Evolutionary conservation across 2,329 filamentous ascomycete genomes (phyloP).

Genomic region (Diaporthe vexans): DNA sequence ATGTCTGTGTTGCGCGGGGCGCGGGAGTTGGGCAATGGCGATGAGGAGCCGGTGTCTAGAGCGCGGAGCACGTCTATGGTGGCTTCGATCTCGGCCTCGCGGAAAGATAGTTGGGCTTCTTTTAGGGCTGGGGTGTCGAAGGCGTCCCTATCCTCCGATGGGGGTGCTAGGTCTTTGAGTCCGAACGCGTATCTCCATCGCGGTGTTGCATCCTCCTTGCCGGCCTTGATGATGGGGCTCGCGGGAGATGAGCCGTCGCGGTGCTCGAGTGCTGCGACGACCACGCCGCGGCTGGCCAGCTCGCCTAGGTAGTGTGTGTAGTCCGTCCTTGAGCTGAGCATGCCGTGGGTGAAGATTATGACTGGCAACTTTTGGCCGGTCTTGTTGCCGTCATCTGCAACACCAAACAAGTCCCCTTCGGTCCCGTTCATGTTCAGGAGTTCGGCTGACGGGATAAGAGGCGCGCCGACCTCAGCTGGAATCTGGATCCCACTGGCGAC

Average conservation of each 20-base stretch:
- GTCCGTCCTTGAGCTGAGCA: slow-evolving; percentile 63
- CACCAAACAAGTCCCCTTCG: background rate
- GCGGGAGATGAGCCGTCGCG: slow-evolving; percentile 66
- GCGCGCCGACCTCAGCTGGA: slow-evolving; percentile 36
- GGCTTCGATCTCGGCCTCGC: slow-evolving; percentile 64
- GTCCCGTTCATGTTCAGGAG: background rate
- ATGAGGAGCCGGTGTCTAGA: slow-evolving; percentile 56
- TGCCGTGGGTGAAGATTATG: slow-evolving; percentile 67
- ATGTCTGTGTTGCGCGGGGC: slow-evolving; percentile 60
- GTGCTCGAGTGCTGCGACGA: slow-evolving; percentile 66
- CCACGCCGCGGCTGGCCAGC: slow-evolving; percentile 62
- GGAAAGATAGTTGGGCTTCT: slow-evolving; percentile 62
- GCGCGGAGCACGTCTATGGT: slow-evolving; percentile 56
- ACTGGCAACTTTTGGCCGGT: slow-evolving; percentile 54
- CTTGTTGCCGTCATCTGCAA: slow-evolving; percentile 32
- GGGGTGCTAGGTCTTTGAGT: slow-evolving; percentile 45
- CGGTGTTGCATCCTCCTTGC: slow-evolving; percentile 44
- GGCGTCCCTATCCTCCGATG: slow-evolving; percentile 51
- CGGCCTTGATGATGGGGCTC: slow-evolving; percentile 53
- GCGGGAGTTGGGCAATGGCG: slow-evolving; percentile 57
- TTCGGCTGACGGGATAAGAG: slow-evolving; percentile 26
- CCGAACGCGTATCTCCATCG: slow-evolving; percentile 37
- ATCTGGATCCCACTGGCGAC: slow-evolving; percentile 32
- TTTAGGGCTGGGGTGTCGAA: slow-evolving; percentile 54
- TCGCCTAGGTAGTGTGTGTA: slow-evolving; percentile 67